Conservation (phyloP, 1,284 basidiomycete species). For the Microstroma glucosiphilum region DNA sequence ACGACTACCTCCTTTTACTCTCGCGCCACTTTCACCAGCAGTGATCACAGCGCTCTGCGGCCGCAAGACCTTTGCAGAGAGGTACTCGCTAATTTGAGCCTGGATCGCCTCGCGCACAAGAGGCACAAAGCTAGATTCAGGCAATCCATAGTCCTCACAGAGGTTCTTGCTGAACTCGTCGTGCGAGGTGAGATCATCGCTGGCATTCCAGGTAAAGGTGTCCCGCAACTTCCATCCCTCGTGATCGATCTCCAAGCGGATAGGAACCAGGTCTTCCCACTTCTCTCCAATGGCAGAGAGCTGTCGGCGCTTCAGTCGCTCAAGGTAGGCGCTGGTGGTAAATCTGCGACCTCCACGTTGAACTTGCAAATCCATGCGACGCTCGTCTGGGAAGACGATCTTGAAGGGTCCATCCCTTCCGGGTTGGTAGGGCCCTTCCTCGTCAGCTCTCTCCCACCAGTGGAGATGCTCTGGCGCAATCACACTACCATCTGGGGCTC, state of each 20-base stretch:
- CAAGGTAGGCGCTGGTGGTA: slow-evolving; percentile 52
- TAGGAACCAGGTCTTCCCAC: slow-evolving; percentile 74
- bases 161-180: slow-evolving; percentile 82
- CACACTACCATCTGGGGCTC: slow-evolving; percentile 21
- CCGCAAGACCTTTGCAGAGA: slow-evolving; percentile 35
- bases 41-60: neutral
- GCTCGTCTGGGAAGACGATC: slow-evolving; percentile 29
- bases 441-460: slow-evolving; percentile 42
- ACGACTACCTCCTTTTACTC: neutral
- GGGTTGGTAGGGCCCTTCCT: slow-evolving; percentile 21
- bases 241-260: slow-evolving; percentile 89
- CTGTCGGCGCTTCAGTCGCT: slow-evolving; percentile 59
- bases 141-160: slow-evolving; percentile 82
- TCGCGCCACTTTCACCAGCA: slow-evolving; percentile 6
- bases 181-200: slow-evolving; percentile 80
- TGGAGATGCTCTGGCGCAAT: slow-evolving; percentile 27
- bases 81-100: slow-evolving; percentile 74
- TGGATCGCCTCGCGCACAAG: slow-evolving; percentile 77
- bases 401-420: slow-evolving; percentile 23
- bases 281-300: slow-evolving; percentile 5
- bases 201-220: slow-evolving; percentile 91
- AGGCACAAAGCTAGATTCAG: slow-evolving; percentile 62
- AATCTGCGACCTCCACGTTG: slow-evolving; percentile 27
- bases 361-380: slow-evolving; percentile 15
- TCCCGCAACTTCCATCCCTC: slow-evolving; percentile 83